Base-by-base conservation (phyloP, 2,329 filamentous ascomycete species). In the Coniochaeta sp. region DNA sequence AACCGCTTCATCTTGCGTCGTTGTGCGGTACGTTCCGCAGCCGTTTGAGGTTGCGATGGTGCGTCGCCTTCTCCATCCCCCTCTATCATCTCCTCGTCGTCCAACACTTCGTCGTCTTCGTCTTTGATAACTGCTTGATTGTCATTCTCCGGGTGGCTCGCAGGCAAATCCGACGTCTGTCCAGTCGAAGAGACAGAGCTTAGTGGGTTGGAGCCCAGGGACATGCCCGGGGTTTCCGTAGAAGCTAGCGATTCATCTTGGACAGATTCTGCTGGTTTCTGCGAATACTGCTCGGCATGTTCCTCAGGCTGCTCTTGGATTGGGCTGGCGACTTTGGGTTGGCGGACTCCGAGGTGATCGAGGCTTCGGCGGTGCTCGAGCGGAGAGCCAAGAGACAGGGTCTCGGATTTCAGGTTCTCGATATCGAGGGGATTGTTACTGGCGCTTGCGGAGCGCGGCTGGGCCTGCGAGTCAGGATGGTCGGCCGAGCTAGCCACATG, bases 1-100 rank as follows among this genome's bases (percentile, higher is more conserved):
- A 92, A 92, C 53, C 89, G 78, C 75, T 92, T 92, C 87, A 85
- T 85, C 66, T 85, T 86, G 56, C 78, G 76, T 50, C 78, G 71
- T 59, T 75, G 80, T 52, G 74, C 81, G 31, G 74, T 75, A 52
- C 76, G 74, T 63, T 83, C 82, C 27, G 79, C 80, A 20, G 74
- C 75, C 8, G 75, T 81, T 60, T 77, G 77, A 30, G 74, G 71
- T 42, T 67, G 68, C n/a, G 62, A 62, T n/a, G 64, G 65, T 55
- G 38, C 62, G 35, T 77, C 75, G 28, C 70, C 70, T 1, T 75
- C 72, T 16, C 67, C 70, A 2, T 75, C 72, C 10, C 62, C 72
- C 35, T 82, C 79, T 32, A 75, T 60, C 71, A 78, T 76, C 24
- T 80, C 77, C 35, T 84, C 81, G 26, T 85, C 80, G 5, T 83